These are phyloP conservation scores for Gossypium bickii DNA, from an alignment of 345 rosid species.

Conservation along the genomic window DNA sequence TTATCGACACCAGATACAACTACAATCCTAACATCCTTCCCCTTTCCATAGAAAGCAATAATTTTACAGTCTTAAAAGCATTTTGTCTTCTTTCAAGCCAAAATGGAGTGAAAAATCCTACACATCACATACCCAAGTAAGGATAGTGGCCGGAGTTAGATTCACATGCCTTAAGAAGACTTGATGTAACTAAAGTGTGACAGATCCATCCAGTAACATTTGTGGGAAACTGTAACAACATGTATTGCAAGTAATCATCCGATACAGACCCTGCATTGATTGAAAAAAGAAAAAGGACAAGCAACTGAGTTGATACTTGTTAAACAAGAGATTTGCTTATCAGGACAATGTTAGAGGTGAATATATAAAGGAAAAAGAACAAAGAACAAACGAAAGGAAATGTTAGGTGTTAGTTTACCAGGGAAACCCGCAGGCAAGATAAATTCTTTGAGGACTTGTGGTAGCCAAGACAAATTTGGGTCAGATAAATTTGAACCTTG, in stretches of 20 bases:
- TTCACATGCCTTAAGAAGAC: slow-evolving; percentile 89
- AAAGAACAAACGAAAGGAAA: background rate
- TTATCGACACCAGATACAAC: background rate
- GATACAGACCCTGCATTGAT: slow-evolving; percentile 74
- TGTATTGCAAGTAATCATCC: slow-evolving; percentile 86
- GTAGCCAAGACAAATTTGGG: slow-evolving; percentile 51
- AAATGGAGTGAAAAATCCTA: slow-evolving; percentile 19
- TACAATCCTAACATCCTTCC: background rate
- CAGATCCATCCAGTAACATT: slow-evolving; percentile 97
- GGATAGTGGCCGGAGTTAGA: slow-evolving; percentile 34
- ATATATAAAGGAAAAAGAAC: background rate
- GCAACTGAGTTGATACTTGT: background rate
- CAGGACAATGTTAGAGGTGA: background rate
- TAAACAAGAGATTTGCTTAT: background rate
- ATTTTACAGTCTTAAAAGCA: background rate
- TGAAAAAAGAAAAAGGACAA: background rate
- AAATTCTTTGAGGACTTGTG: slow-evolving; percentile 55
- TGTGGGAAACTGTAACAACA: slow-evolving; percentile 90
- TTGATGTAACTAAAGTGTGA: slow-evolving; percentile 83
- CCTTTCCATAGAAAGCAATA: background rate
- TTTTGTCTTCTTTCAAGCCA: background rate
- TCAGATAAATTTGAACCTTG: slow-evolving; percentile 30
- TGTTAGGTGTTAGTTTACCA: slow-evolving; percentile 36
- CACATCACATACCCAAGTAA: slow-evolving; percentile 31
- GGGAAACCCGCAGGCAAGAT: slow-evolving; percentile 84